Conservation (phyloP, 805 yeast species). For the Candida loeiensis region DNA sequence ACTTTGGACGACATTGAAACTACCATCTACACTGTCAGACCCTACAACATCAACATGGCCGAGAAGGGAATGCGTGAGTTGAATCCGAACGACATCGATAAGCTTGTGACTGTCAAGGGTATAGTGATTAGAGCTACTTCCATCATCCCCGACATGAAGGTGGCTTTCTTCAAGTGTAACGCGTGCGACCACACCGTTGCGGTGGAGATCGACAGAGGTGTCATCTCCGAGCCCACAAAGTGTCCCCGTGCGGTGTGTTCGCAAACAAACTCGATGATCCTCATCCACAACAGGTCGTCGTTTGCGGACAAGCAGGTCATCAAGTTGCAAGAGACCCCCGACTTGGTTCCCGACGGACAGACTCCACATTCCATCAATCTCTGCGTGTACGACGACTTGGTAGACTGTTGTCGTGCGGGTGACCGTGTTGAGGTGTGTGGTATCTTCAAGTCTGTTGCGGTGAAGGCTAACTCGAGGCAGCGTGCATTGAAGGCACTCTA, state of each 20-base stretch:
- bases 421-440: slow-evolving; percentile 96
- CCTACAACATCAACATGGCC: slow-evolving; percentile 69
- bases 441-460: slow-evolving; percentile 88
- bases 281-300: slow-evolving; percentile 86
- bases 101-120: slow-evolving; percentile 87
- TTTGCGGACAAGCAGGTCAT: slow-evolving; percentile 96
- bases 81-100: slow-evolving; percentile 51
- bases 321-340: slow-evolving; percentile 93
- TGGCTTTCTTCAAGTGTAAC: slow-evolving; percentile 91
- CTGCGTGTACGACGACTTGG: slow-evolving; percentile 93
- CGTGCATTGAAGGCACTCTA: slow-evolving; percentile 78
- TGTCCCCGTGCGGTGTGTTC: slow-evolving; percentile 91
- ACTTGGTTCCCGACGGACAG: slow-evolving; percentile 95
- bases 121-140: slow-evolving; percentile 84
- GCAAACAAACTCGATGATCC: slow-evolving; percentile 79
- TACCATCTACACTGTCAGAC: slow-evolving; percentile 81
- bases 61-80: slow-evolving; percentile 24
- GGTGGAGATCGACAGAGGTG: slow-evolving; percentile 92
- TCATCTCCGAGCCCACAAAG: slow-evolving; percentile 85
- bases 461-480: slow-evolving; percentile 79
- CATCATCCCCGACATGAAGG: slow-evolving; percentile 95
- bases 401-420: slow-evolving; percentile 93
- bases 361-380: slow-evolving; percentile 95
- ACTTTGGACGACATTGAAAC: slow-evolving; percentile 71
- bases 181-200: slow-evolving; percentile 92